Evolutionary conservation across 805 yeast genomes (phyloP).

Genomic region (Starmerella apicola): DNA sequence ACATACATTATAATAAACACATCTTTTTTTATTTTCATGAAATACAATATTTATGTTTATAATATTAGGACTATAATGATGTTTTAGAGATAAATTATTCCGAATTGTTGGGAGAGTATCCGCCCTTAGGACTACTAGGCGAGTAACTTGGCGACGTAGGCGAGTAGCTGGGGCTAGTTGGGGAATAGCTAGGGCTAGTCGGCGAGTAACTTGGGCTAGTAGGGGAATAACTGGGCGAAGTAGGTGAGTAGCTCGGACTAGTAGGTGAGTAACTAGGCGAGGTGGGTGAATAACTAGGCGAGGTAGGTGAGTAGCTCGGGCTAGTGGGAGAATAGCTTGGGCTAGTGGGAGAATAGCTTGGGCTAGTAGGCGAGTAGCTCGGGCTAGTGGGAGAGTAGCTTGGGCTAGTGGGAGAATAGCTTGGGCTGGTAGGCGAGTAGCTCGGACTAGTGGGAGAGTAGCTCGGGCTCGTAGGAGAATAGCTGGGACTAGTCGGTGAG

Average conservation of each 20-base stretch:
- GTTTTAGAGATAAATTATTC: conserved; percentile 42
- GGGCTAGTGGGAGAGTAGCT: conserved; percentile 57
- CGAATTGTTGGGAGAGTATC: conserved; percentile 68
- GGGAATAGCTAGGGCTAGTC: conserved; percentile 59
- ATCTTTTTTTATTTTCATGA: too few species aligned
- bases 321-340: conserved; percentile 61
- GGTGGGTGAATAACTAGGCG: conserved; percentile 48
- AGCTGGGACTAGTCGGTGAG: conserved; percentile 54
- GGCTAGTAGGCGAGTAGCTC: conserved; percentile 41
- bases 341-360: conserved; percentile 51
- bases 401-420: conserved; percentile 57
- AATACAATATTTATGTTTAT: too few species aligned
- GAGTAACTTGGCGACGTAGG: conserved; percentile 40
- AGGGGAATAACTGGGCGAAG: conserved; percentile 69
- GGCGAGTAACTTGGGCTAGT: conserved; percentile 56
- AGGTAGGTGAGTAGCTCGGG: conserved; percentile 56
- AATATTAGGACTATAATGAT: too few species aligned
- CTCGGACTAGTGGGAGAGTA: conserved; percentile 59
- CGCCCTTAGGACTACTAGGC: conserved; percentile 53
- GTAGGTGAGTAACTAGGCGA: conserved; percentile 65
- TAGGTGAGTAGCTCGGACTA: conserved; percentile 66
- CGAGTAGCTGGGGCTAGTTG: conserved; percentile 49
- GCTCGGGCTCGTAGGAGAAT: conserved; percentile 63
- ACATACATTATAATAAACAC: too few species aligned
- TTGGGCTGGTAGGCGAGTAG: conserved; percentile 20